phyloP scores from a whole-genome alignment of 805 yeast genomes.

The Lipomyces chichibuensis region DNA sequence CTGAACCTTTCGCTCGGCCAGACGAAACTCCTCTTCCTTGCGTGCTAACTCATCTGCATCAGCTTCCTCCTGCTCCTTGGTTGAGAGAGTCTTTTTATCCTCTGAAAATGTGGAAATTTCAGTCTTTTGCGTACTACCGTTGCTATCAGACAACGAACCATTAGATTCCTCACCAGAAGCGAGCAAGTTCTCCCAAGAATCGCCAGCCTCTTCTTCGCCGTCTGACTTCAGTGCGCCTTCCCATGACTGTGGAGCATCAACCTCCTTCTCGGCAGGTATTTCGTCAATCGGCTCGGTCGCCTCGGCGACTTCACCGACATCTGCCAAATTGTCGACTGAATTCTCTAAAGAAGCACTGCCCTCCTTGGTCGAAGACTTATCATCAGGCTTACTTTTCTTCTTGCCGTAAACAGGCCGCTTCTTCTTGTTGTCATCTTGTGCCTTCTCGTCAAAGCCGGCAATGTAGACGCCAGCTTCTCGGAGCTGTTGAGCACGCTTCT shows the following conservation, averaged over 20 bases:
- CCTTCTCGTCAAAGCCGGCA: slow-evolving; percentile 59
- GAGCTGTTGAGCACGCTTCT: slow-evolving; percentile 85
- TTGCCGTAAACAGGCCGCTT: slow-evolving; percentile 72
- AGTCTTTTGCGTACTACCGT: slow-evolving; percentile 38
- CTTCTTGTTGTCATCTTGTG: slow-evolving; percentile 51
- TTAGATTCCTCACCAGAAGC: slow-evolving; percentile 40
- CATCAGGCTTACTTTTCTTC: slow-evolving; percentile 58
- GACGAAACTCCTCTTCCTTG: slow-evolving; percentile 38
- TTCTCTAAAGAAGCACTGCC: slow-evolving; percentile 41
- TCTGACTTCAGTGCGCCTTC: slow-evolving; percentile 44
- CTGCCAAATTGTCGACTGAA: slow-evolving; percentile 39
- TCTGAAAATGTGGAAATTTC: slow-evolving; percentile 42
- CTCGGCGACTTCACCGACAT: slow-evolving; percentile 25
- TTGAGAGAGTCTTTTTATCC: slow-evolving; percentile 33
- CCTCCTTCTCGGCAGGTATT: slow-evolving; percentile 43
- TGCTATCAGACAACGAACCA: slow-evolving; percentile 36
- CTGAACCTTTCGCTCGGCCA: slow-evolving; percentile 24
- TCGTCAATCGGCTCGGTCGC: slow-evolving; percentile 37
- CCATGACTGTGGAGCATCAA: slow-evolving; percentile 49
- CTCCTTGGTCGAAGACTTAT: slow-evolving; percentile 37
- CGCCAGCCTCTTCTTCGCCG: slow-evolving; percentile 27
- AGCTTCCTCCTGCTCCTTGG: slow-evolving; percentile 41
- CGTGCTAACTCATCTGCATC: slow-evolving; percentile 43
- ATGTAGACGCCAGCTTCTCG: slow-evolving; percentile 73
- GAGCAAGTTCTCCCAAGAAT: slow-evolving; percentile 37